Evolutionary conservation across 2,329 filamentous ascomycete genomes (phyloP).

Genomic region (Dissoconium aciculare): DNA sequence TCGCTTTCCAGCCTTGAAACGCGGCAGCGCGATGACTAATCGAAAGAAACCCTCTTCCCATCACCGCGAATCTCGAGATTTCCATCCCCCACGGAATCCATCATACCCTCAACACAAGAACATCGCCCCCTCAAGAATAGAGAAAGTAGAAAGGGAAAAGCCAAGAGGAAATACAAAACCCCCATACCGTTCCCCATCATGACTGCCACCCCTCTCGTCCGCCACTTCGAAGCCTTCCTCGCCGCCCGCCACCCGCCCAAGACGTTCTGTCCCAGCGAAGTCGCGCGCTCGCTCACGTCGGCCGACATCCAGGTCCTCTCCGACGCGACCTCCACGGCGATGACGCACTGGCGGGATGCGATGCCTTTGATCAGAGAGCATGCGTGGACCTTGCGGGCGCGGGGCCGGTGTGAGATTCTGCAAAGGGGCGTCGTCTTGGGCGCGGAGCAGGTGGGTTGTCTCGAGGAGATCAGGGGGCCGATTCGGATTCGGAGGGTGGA

Average conservation of each 20-base stretch:
- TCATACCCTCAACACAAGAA: no score
- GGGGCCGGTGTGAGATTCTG: conserved; percentile 33
- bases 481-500: conserved; percentile 28
- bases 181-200: no score
- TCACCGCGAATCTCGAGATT: no score
- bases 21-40: no score
- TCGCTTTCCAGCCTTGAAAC: no score
- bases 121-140: no score
- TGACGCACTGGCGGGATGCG: conserved; percentile 30
- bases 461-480: conserved; percentile 31
- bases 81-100: no score
- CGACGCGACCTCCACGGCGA: no score
- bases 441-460: conserved; percentile 10
- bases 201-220: no score
- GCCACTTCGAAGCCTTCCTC: background rate
- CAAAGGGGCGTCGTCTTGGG: conserved; percentile 32
- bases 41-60: no score
- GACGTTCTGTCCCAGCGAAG: conserved; percentile 39
- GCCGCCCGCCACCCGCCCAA: conserved; percentile 28
- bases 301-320: conserved; percentile 25
- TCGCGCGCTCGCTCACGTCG: conserved; percentile 31
- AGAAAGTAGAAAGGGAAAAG: no score
- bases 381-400: conserved; percentile 29
- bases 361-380: conserved; percentile 32
- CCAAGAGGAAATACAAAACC: no score